Percentiles rank a stretch among this genome's conserved stretches.
phyloP scores from a whole-genome alignment of 1,284 basidiomycete genomes.

The Somion occarium region DNA sequence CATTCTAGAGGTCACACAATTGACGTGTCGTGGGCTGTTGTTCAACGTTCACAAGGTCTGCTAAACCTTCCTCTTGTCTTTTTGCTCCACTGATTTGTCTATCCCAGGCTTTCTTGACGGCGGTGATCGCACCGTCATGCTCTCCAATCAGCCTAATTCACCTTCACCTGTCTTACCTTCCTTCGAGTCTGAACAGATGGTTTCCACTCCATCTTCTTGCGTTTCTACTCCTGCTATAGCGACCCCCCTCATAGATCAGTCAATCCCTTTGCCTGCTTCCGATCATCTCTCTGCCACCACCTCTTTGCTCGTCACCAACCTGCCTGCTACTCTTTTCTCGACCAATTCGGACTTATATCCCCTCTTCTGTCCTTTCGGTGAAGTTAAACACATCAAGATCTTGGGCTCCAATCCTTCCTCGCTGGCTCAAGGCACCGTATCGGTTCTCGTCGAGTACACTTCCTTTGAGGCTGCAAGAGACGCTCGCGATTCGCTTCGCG shows the following conservation, averaged over 20 bases:
- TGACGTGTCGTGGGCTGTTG: slow-evolving; percentile 79
- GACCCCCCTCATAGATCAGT: slow-evolving; percentile 20
- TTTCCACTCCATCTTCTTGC: slow-evolving; percentile 15
- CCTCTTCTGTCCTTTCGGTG: slow-evolving; percentile 68
- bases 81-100: slow-evolving; percentile 2
- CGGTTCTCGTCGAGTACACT: slow-evolving; percentile 59
- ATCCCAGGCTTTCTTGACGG: slow-evolving; percentile 69
- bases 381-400: slow-evolving; percentile 53
- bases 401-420: slow-evolving; percentile 27
- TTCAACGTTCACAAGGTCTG: slow-evolving; percentile 72
- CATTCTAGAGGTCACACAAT: slow-evolving; percentile 59
- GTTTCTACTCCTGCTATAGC: slow-evolving; percentile 18
- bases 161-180: slow-evolving; percentile 26
- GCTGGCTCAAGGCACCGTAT: slow-evolving; percentile 37
- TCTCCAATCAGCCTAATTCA: slow-evolving; percentile 38
- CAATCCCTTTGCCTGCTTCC: slow-evolving; percentile 10
- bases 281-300: slow-evolving; percentile 24
- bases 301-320: slow-evolving; percentile 58
- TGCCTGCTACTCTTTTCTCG: slow-evolving; percentile 64
- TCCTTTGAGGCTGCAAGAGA: slow-evolving; percentile 51
- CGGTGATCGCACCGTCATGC: slow-evolving; percentile 63
- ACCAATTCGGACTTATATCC: slow-evolving; percentile 62
- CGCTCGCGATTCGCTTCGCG: slow-evolving; percentile 53
- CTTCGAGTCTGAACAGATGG: slow-evolving; percentile 19
- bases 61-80: background rate